A percentile compares a stretch with the other conserved stretches of the same genome.
phyloP scores from a whole-genome alignment of 2,329 filamentous ascomycete species.

The Aspergillus vadensis region DNA sequence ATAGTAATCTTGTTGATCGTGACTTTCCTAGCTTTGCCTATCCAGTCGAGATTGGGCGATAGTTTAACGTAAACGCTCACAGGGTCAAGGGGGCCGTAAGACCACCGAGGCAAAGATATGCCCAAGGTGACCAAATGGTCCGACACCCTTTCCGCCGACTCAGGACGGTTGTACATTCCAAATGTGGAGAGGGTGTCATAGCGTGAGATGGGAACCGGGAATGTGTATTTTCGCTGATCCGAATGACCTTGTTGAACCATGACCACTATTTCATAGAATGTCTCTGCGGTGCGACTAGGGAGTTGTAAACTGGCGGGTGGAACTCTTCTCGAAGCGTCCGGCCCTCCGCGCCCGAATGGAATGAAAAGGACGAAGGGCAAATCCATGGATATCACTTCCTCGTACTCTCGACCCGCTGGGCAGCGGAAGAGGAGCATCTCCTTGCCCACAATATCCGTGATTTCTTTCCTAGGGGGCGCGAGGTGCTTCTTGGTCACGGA shows the following conservation, averaged over 20 bases:
- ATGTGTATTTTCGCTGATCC: conserved; percentile 85
- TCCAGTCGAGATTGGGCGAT: conserved; percentile 87
- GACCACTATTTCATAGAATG: conserved; percentile 94
- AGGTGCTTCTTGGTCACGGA: conserved; percentile 90
- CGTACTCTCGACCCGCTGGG: conserved; percentile 77
- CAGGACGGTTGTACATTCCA: conserved; percentile 98
- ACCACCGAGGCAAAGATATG: conserved; percentile 92
- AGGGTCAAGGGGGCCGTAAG: conserved; percentile 91
- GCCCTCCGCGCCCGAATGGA: conserved; percentile 86
- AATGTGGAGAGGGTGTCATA: conserved; percentile 98
- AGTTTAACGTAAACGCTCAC: conserved; percentile 96
- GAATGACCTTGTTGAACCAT: conserved; percentile 88
- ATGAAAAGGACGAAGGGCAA: conserved; percentile 97
- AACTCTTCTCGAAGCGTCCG: conserved; percentile 85
- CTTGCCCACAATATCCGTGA: conserved; percentile 90
- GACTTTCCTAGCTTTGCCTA: conserved; percentile 85
- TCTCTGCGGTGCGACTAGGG: conserved; percentile 91
- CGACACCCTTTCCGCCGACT: conserved; percentile 79
- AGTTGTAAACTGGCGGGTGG: conserved; percentile 90
- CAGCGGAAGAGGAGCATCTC: conserved; percentile 92
- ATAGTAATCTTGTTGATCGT: conserved; percentile 94
- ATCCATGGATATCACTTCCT: conserved; percentile 93
- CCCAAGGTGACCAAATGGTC: conserved; percentile 91
- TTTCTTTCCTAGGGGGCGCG: conserved; percentile 85
- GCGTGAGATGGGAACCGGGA: conserved; percentile 84